These are phyloP conservation scores for Paxillus rubicundulus DNA, from an alignment of 768 basidiomycete genomes.

Conservation along the genomic window DNA sequence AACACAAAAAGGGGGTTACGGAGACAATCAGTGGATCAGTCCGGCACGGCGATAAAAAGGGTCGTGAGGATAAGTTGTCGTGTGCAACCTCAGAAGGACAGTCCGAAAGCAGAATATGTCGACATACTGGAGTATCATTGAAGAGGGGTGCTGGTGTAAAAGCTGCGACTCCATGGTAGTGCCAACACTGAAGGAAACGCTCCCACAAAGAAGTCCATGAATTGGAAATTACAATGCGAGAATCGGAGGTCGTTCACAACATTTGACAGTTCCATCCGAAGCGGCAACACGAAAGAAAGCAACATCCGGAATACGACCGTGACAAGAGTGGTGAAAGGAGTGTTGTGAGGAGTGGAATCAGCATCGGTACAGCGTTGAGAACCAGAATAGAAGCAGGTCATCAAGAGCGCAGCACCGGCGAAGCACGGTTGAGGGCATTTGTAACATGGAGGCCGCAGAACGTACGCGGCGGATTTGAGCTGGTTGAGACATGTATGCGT, in stretches of 20 bases:
- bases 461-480: not conserved
- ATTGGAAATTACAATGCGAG: too few relatives aligned
- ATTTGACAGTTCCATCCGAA: too few relatives aligned
- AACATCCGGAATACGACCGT: too few relatives aligned
- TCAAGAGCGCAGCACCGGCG: not conserved
- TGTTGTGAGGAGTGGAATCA: too few relatives aligned
- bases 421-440: not conserved
- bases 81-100: not conserved
- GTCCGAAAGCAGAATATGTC: not conserved
- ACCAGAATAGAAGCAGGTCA: too few relatives aligned
- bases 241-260: too few relatives aligned
- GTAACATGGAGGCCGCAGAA: not conserved
- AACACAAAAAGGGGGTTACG: not conserved
- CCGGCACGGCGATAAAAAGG: not conserved
- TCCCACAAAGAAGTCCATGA: constrained; percentile 45
- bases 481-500: not conserved
- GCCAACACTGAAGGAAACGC: constrained; percentile 38
- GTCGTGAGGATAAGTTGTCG: too few relatives aligned
- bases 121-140: constrained; percentile 42
- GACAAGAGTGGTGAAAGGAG: too few relatives aligned
- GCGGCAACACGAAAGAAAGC: too few relatives aligned
- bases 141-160: constrained; percentile 48
- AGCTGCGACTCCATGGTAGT: constrained; percentile 45
- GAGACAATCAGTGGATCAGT: too few relatives aligned
- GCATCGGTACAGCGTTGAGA: too few relatives aligned